Evolutionary conservation across 441 rosid species (phyloP).

Genomic region (Gossypium aridum): DNA sequence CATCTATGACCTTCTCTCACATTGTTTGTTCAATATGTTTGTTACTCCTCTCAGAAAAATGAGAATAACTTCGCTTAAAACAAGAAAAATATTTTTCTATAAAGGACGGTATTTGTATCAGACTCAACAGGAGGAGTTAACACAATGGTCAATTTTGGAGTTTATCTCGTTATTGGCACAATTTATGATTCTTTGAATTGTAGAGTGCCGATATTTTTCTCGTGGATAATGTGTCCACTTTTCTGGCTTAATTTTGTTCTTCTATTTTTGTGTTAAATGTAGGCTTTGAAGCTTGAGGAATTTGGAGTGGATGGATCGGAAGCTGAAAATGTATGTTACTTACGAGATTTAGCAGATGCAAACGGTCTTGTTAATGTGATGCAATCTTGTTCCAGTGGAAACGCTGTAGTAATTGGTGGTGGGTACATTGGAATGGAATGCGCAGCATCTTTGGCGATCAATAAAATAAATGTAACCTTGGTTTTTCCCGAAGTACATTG

Average conservation of each 20-base stretch:
- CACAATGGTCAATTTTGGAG: too few species aligned
- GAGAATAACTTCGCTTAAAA: neutral
- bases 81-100: neutral
- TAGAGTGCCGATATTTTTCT: neutral
- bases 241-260: neutral
- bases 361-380: conserved; percentile 66
- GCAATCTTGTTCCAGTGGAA: conserved; percentile 55
- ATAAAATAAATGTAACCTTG: conserved; percentile 84
- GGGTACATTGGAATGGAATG: conserved; percentile 99
- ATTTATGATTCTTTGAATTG: neutral
- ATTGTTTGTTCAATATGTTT: neutral
- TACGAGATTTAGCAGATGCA: conserved; percentile 78
- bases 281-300: conserved; percentile 96
- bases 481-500: conserved; percentile 97
- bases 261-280: conserved; percentile 12
- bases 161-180: neutral
- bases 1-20: neutral
- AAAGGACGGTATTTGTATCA: neutral
- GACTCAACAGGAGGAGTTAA: too few species aligned
- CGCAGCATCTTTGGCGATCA: conserved; percentile 91
- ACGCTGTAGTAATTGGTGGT: conserved; percentile 92
- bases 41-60: neutral
- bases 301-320: conserved; percentile 83
- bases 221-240: neutral
- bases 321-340: conserved; percentile 88